phyloP scores from a whole-genome alignment of 345 rosid genomes.

The Murraya koenigii region DNA sequence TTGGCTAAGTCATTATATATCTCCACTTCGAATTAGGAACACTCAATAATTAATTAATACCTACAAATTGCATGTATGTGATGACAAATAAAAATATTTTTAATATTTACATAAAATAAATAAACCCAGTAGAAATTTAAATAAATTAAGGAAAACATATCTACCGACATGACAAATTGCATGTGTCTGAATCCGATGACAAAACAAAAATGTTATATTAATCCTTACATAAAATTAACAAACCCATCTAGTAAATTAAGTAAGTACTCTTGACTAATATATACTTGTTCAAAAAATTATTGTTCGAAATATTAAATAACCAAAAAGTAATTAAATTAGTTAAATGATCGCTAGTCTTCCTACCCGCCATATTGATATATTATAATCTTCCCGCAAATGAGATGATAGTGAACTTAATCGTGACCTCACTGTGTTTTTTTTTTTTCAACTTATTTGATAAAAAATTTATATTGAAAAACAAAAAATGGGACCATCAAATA shows the following conservation, averaged over 20 bases:
- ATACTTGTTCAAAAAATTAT: not conserved
- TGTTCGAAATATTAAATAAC: not conserved
- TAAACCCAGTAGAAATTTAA: not conserved
- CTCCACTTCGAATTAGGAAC: not conserved
- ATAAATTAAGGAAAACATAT: not conserved
- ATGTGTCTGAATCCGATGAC: not conserved
- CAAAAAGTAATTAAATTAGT: not conserved
- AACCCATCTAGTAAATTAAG: not conserved
- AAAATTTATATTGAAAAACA: too few relatives aligned
- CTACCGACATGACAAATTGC: not conserved
- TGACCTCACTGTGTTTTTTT: not conserved
- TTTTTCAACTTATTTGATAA: too few relatives aligned
- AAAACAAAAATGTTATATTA: too few relatives aligned
- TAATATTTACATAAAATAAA: not conserved
- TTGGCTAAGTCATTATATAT: not conserved
- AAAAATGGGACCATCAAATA: not conserved
- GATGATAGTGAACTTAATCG: not conserved
- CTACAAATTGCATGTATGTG: not conserved
- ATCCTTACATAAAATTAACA: not conserved
- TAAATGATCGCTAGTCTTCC: too few relatives aligned
- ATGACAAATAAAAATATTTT: too few relatives aligned
- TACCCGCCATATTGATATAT: not conserved
- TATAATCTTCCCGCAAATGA: not conserved
- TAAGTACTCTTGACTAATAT: not conserved
- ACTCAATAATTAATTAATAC: too few relatives aligned